A percentile compares a stretch with the other conserved stretches of the same genome.
phyloP scores from a whole-genome alignment of 257 asterid species.

The Nemophila menziesii region DNA sequence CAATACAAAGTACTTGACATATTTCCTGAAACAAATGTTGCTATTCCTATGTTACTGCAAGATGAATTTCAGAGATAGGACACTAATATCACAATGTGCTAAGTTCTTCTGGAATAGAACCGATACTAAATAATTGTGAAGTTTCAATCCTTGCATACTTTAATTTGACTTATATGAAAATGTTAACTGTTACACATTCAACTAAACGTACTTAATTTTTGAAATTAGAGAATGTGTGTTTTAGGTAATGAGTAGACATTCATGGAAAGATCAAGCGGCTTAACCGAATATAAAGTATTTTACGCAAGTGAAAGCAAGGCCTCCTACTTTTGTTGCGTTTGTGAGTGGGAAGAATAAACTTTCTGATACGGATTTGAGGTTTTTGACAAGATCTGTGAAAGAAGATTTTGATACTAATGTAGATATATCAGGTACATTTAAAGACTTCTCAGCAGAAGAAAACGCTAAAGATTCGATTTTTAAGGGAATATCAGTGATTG shows the following conservation, averaged over 20 bases:
- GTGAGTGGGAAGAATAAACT: constrained; percentile 59
- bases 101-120: too few relatives aligned
- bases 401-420: constrained; percentile 88
- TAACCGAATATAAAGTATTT: constrained; percentile 91
- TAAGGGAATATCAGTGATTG: constrained; percentile 37
- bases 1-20: too few relatives aligned
- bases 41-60: too few relatives aligned
- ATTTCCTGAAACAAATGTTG: too few relatives aligned
- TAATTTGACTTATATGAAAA: too few relatives aligned
- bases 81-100: too few relatives aligned
- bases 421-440: constrained; percentile 31
- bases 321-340: constrained; percentile 86
- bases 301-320: constrained; percentile 97
- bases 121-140: too few relatives aligned
- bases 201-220: too few relatives aligned
- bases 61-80: too few relatives aligned
- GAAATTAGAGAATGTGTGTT: too few relatives aligned
- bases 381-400: constrained; percentile 67
- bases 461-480: constrained; percentile 27
- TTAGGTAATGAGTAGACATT: constrained; percentile 90
- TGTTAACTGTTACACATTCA: too few relatives aligned
- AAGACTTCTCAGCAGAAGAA: constrained; percentile 28
- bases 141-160: too few relatives aligned
- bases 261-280: constrained; percentile 88
- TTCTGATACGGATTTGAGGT: constrained; percentile 64